Percentiles rank a stretch among this genome's conserved stretches.
phyloP scores from a whole-genome alignment of 106 monocot genomes.

The Cymbidium sinense region DNA sequence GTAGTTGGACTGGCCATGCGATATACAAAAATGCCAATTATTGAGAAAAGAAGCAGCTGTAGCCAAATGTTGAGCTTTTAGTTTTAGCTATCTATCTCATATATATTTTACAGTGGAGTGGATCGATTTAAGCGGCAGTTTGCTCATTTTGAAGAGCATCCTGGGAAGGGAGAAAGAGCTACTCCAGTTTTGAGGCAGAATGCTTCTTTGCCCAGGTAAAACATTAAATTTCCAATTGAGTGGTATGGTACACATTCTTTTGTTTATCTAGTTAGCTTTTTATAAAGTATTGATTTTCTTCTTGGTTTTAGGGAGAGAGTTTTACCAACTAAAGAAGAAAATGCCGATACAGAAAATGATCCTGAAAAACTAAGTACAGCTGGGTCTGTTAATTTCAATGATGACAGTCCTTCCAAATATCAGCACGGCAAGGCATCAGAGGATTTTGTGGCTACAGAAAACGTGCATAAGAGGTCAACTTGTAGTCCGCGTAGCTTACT shows the following conservation, averaged over 20 bases:
- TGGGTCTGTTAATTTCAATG: constrained; percentile 8
- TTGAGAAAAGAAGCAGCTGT: background rate
- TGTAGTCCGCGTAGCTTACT: constrained; percentile 59
- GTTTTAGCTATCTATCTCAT: background rate
- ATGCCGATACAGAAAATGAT: constrained; percentile 20
- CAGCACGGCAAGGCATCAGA: constrained; percentile 30
- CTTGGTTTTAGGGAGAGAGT: constrained; percentile 54
- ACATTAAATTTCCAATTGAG: constrained; percentile 5
- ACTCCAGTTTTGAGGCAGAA: constrained; percentile 59
- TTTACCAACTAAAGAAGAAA: constrained; percentile 34
- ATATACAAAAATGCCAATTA: background rate
- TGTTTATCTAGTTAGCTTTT: background rate
- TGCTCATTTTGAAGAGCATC: constrained; percentile 85
- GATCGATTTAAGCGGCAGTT: constrained; percentile 93
- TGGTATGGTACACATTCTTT: background rate
- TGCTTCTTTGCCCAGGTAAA: constrained; percentile 74
- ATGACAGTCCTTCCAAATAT: constrained; percentile 29
- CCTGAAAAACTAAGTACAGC: constrained; percentile 27
- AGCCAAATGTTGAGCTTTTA: background rate
- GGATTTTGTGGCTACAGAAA: constrained; percentile 20
- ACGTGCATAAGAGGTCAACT: constrained; percentile 39
- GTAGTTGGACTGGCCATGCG: background rate
- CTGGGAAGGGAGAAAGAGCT: constrained; percentile 60
- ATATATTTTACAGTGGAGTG: constrained; percentile 64
- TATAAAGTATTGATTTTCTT: background rate